Base-by-base conservation (phyloP, 2,329 filamentous ascomycete species). In the Alternaria arborescens region DNA sequence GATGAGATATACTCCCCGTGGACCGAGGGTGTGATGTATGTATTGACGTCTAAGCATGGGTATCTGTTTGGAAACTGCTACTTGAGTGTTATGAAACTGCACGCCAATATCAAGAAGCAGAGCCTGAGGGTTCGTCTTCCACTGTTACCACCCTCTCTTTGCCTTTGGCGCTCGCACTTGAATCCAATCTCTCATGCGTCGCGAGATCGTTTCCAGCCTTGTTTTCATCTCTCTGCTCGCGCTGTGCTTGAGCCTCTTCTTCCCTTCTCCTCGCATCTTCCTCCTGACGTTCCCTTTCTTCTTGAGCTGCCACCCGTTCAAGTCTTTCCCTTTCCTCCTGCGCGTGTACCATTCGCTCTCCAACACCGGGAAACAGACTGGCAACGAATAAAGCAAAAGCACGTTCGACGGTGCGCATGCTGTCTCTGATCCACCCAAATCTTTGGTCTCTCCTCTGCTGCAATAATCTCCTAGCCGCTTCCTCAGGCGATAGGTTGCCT, bases 311-410 rank as follows among this genome's bases (percentile, higher is more conserved):
- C 12, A 67, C 74, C n/a, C 75, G 57, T 58, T 74, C 74, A n/a
- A 66, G 60, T 32, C 74, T 60, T 36, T 68, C 68, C 16, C 84
- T 80, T 54, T 84, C 83, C 66, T 86, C 83, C 59, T 84, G 80
- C 26, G 84, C 86, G 63, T 82, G 79, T 14, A 89, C 84, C 71
- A 88, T 85, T 8, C 85, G 79, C 71, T 89, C 87, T 0, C 87
- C 87, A 26, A 89, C 81, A 0, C 87, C 87, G 1, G 87, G 87
- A 71, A 87, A 84, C 51, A 89, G 71, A 73, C 85, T 88, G 0
- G 87, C 87, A 34, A 89, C 72, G 61, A 89, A 87, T n/a, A 89
- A 78, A n/a, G 86, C 85, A 41, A 87, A 69, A 1, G 84, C 84
- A 38, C 87, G 80, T 71, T 89, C 87, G 0, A 81, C 73, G 2